Conservation (phyloP, 2,329 filamentous ascomycete species). For the Fonsecaea pedrosoi region DNA sequence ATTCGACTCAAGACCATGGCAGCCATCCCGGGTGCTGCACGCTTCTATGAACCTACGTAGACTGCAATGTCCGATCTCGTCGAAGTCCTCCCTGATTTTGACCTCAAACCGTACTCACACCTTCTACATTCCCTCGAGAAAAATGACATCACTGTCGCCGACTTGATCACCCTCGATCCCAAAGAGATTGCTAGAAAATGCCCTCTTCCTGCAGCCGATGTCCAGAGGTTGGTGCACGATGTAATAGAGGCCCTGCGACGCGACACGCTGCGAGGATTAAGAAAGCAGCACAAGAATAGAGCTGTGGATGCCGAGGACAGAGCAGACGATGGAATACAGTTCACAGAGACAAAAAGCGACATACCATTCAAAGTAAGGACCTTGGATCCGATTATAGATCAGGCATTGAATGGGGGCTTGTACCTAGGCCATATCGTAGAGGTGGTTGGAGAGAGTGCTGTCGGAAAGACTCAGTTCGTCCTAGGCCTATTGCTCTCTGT, state of each 20-base stretch:
- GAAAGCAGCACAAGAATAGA: conserved; percentile 19
- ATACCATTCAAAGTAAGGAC: conserved; percentile 72
- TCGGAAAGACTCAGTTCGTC: conserved; percentile 93
- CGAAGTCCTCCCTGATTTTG: conserved; percentile 80
- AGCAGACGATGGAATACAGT: conserved; percentile 45
- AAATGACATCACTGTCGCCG: conserved; percentile 76
- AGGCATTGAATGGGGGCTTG: conserved; percentile 76
- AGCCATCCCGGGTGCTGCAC: conserved; percentile 4
- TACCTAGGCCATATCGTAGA: conserved; percentile 83
- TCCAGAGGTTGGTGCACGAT: conserved; percentile 74
- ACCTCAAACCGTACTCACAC: conserved; percentile 71
- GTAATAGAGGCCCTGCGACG: conserved; percentile 71
- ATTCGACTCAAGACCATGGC: conserved; percentile 20
- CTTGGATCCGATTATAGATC: conserved; percentile 75
- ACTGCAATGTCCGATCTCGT: conserved; percentile 80
- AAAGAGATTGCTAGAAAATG: conserved; percentile 85
- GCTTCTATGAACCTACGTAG: conserved; percentile 7
- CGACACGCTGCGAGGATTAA: conserved; percentile 25
- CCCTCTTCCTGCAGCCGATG: conserved; percentile 77
- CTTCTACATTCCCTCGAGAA: conserved; percentile 82
- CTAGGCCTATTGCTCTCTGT: conserved; percentile 81
- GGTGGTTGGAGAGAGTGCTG: conserved; percentile 87
- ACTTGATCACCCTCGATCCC: conserved; percentile 83
- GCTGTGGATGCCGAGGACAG: conserved; percentile 39
- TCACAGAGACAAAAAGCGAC: conserved; percentile 35